Percentiles rank a stretch among this genome's conserved stretches.
phyloP scores from a whole-genome alignment of 371 early-diverging fungal species.

The Aphelidium insulamus region DNA sequence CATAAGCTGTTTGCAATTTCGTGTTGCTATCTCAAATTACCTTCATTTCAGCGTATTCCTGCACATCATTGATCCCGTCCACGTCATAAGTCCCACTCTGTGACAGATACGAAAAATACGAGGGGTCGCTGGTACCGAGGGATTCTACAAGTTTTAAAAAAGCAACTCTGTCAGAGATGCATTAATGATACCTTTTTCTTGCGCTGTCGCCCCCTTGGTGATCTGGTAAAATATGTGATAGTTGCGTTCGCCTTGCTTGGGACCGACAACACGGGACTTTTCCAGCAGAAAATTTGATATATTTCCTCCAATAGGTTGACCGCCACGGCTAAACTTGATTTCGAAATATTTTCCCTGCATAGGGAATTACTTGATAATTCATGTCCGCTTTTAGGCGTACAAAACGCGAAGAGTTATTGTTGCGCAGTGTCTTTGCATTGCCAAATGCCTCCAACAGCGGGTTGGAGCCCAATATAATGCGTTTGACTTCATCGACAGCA shows the following conservation, averaged over 20 bases:
- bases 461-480: constrained; percentile 25
- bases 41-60: constrained; percentile 46
- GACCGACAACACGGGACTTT: constrained; percentile 84
- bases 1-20: too few relatives aligned
- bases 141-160: too few relatives aligned
- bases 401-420: constrained; percentile 46
- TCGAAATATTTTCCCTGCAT: constrained; percentile 43
- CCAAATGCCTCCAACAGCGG: constrained; percentile 48
- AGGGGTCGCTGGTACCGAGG: too few relatives aligned
- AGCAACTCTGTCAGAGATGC: constrained; percentile 11
- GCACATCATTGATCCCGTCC: constrained; percentile 48
- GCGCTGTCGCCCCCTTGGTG: constrained; percentile 55
- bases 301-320: constrained; percentile 32
- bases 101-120: constrained; percentile 52
- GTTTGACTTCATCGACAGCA: constrained; percentile 10
- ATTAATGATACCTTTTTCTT: too few relatives aligned
- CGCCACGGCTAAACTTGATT: constrained; percentile 29
- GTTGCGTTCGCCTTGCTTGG: constrained; percentile 80
- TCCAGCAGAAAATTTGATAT: constrained; percentile 41
- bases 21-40: constrained; percentile 20
- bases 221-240: constrained; percentile 95
- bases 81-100: constrained; percentile 49
- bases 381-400: too few relatives aligned
- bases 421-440: constrained; percentile 46
- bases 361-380: background rate